These are phyloP conservation scores for Cyanidiococcus yangmingshanensis DNA, from an alignment of 23 red algal species.

Conservation along the genomic window DNA sequence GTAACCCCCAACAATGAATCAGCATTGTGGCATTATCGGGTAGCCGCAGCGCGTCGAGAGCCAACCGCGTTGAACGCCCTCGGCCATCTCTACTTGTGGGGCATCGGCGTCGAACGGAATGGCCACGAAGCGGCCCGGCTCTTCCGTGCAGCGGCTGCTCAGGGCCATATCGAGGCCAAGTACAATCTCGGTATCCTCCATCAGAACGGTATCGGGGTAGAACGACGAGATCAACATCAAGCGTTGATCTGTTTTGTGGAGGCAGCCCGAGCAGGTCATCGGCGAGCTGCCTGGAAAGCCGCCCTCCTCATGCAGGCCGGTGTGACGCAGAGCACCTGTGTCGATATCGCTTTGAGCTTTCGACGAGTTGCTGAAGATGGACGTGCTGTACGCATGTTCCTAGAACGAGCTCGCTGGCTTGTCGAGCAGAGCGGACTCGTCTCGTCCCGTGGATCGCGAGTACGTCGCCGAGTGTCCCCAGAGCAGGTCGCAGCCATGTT, in stretches of 20 bases:
- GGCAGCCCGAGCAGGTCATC: constrained; percentile 22
- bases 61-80: constrained; percentile 11
- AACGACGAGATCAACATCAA: not conserved
- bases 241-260: constrained; percentile 17
- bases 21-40: constrained; percentile 23
- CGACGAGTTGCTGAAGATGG: constrained; percentile 65
- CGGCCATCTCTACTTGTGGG: not conserved
- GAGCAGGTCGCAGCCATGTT: not conserved
- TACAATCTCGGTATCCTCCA: constrained; percentile 40
- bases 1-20: constrained; percentile 10
- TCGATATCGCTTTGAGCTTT: constrained; percentile 20
- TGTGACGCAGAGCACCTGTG: constrained; percentile 32
- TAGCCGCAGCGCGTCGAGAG: not conserved
- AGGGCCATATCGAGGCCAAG: constrained; percentile 47
- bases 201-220: constrained; percentile 18
- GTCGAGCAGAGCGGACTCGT: constrained; percentile 34
- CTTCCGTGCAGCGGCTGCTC: constrained; percentile 27
- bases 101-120: not conserved
- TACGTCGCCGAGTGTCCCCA: not conserved
- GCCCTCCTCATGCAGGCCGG: constrained; percentile 22
- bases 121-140: not conserved
- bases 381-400: constrained; percentile 23
- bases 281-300: constrained; percentile 22
- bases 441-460: not conserved
- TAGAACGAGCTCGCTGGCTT: constrained; percentile 30